Conservation (phyloP, 495 filamentous ascomycete species). For the Penicillium salamii region DNA sequence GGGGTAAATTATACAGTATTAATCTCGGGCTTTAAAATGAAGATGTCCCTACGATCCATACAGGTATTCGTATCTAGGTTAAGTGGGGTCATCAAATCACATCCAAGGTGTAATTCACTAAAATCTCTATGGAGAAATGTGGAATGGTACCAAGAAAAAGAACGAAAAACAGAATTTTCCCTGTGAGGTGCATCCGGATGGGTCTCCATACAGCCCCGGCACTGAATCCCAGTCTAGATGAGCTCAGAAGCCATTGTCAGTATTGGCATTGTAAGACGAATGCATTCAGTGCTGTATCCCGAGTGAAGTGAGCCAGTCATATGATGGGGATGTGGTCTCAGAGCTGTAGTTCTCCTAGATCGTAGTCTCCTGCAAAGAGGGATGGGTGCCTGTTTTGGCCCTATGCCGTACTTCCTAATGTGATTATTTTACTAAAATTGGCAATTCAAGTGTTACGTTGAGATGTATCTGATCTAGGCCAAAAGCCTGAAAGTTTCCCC, state of each 20-base stretch:
- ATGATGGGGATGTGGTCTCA: slow-evolving; percentile 13
- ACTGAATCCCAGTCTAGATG: slow-evolving; percentile 1
- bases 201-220: neutral
- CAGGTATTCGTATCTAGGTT: no score
- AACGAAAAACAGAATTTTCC: neutral
- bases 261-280: slow-evolving; percentile 19
- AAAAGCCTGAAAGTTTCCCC: slow-evolving; percentile 5
- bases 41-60: neutral
- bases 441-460: slow-evolving; percentile 6
- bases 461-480: slow-evolving; percentile 24
- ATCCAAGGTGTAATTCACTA: no score
- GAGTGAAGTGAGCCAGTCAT: slow-evolving; percentile 21
- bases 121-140: neutral
- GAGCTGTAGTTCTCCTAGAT: slow-evolving; percentile 21
- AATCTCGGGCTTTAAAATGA: neutral
- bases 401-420: neutral
- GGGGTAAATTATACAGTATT: slow-evolving; percentile 1
- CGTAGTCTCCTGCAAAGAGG: slow-evolving; percentile 27
- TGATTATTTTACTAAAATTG: neutral
- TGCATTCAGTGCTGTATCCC: slow-evolving; percentile 12
- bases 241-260: slow-evolving; percentile 8
- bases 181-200: neutral
- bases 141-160: neutral
- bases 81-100: neutral
- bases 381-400: slow-evolving; percentile 9